These are phyloP conservation scores for Fusarium torulosum DNA, from an alignment of 2,329 filamentous ascomycete genomes.

Conservation along the genomic window DNA sequence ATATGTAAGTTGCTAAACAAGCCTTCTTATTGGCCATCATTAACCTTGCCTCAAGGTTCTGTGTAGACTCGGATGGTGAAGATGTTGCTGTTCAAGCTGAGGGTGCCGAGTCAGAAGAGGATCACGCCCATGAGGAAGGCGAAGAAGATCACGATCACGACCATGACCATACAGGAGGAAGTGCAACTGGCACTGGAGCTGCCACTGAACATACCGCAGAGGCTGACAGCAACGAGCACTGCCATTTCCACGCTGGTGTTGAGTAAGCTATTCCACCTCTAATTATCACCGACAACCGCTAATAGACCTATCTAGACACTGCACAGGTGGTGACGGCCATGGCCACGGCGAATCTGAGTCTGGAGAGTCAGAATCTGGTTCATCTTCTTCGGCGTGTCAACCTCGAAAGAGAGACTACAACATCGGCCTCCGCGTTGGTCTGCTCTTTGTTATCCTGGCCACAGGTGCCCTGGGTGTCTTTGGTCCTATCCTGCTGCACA, in stretches of 20 bases:
- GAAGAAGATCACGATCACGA: slow-evolving; percentile 37
- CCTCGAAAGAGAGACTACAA: slow-evolving; percentile 70
- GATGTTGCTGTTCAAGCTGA: slow-evolving; percentile 69
- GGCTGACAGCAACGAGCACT: slow-evolving; percentile 58
- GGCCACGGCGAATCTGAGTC: slow-evolving; percentile 53
- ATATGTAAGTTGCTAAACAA: slow-evolving; percentile 60
- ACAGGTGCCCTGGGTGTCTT: slow-evolving; percentile 79
- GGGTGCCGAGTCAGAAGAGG: slow-evolving; percentile 43
- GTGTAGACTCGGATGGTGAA: slow-evolving; percentile 68
- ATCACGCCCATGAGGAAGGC: slow-evolving; percentile 31
- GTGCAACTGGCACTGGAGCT: slow-evolving; percentile 4
- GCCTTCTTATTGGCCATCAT: neutral
- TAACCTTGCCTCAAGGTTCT: slow-evolving; percentile 63
- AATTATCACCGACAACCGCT: neutral
- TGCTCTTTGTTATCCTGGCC: slow-evolving; percentile 77
- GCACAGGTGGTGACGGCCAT: slow-evolving; percentile 59
- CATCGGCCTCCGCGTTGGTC: slow-evolving; percentile 74
- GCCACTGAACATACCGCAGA: slow-evolving; percentile 11
- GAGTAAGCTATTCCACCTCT: slow-evolving; percentile 65
- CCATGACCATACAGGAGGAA: slow-evolving; percentile 10
- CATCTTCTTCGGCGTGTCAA: slow-evolving; percentile 59
- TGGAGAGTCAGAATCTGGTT: slow-evolving; percentile 36
- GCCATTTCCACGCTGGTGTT: slow-evolving; percentile 81
- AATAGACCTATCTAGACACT: slow-evolving; percentile 61
- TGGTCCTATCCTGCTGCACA: slow-evolving; percentile 72